A percentile compares a stretch with the other conserved stretches of the same genome.
Evolutionary conservation across 768 basidiomycete species (phyloP).

Genomic region (Agrocybe praecox): DNA sequence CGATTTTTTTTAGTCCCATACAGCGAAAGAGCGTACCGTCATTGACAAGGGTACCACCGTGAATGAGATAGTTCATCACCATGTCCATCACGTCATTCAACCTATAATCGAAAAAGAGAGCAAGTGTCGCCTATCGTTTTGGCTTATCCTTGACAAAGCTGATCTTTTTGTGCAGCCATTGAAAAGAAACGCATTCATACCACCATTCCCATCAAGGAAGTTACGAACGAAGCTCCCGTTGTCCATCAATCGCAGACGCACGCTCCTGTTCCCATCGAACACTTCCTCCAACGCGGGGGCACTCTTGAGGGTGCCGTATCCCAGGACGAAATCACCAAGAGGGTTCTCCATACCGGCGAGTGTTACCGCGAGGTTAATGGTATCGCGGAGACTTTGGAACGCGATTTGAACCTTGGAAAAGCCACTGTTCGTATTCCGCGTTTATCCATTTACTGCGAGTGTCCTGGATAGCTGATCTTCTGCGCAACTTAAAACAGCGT

Average conservation of each 20-base stretch:
- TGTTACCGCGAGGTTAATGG: constrained; percentile 28
- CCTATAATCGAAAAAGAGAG: constrained; percentile 42
- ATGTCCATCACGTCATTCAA: constrained; percentile 39
- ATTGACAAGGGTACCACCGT: constrained; percentile 35
- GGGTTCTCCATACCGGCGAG: constrained; percentile 20
- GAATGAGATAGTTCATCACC: constrained; percentile 34
- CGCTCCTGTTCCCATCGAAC: constrained; percentile 32
- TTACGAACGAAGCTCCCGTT: constrained; percentile 38
- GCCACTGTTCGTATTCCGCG: neutral
- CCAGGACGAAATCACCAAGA: constrained; percentile 19
- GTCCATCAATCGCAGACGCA: constrained; percentile 37
- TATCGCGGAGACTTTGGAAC: constrained; percentile 19
- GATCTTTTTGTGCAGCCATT: constrained; percentile 25
- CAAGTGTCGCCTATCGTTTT: constrained; percentile 12
- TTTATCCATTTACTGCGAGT: neutral
- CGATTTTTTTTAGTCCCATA: constrained; percentile 19
- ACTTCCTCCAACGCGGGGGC: constrained; percentile 30
- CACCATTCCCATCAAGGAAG: constrained; percentile 35
- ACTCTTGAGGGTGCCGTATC: constrained; percentile 11
- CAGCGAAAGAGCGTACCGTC: constrained; percentile 27
- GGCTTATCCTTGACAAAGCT: neutral
- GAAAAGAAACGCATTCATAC: constrained; percentile 32
- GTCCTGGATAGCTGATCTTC: too few species aligned
- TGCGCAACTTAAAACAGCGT: constrained; percentile 1
- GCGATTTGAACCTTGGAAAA: constrained; percentile 16